phyloP scores from a whole-genome alignment of 2,329 filamentous ascomycete genomes.

The Plenodomus tracheiphilus region DNA sequence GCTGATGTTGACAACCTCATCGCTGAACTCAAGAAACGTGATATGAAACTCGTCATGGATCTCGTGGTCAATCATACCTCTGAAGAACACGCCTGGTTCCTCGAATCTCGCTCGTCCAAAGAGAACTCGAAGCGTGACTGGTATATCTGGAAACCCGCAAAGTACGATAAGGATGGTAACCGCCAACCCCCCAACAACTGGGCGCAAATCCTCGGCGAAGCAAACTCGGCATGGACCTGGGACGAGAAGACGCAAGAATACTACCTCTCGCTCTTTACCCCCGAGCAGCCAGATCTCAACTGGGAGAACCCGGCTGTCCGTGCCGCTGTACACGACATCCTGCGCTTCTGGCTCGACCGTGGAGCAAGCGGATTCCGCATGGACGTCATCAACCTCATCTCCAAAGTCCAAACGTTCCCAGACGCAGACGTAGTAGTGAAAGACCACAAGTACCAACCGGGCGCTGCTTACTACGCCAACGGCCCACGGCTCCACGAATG shows the following conservation, averaged over 20 bases:
- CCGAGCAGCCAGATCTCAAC: constrained; percentile 79
- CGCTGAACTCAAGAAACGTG: constrained; percentile 39
- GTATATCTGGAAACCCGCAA: constrained; percentile 58
- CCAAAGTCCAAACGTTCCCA: constrained; percentile 35
- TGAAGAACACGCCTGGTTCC: constrained; percentile 59
- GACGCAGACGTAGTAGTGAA: constrained; percentile 35
- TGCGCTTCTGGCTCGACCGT: constrained; percentile 77
- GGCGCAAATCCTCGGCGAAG: constrained; percentile 58
- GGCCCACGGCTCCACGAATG: constrained; percentile 72
- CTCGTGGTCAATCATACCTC: constrained; percentile 49
- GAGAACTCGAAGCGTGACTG: constrained; percentile 55
- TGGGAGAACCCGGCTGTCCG: constrained; percentile 74
- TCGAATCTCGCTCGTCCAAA: constrained; percentile 56
- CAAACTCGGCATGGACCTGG: constrained; percentile 68
- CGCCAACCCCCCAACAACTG: constrained; percentile 77
- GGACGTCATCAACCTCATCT: constrained; percentile 46
- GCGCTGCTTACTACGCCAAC: constrained; percentile 63
- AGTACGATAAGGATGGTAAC: constrained; percentile 57
- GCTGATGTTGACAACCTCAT: constrained; percentile 46
- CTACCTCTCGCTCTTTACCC: constrained; percentile 75
- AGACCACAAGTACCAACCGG: constrained; percentile 46
- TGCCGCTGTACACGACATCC: constrained; percentile 70
- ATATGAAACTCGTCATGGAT: constrained; percentile 47
- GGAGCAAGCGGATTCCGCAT: constrained; percentile 59
- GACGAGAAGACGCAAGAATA: constrained; percentile 73